Evolutionary conservation across 305 asterid species (phyloP).

Genomic region (Fraxinus velutina): DNA sequence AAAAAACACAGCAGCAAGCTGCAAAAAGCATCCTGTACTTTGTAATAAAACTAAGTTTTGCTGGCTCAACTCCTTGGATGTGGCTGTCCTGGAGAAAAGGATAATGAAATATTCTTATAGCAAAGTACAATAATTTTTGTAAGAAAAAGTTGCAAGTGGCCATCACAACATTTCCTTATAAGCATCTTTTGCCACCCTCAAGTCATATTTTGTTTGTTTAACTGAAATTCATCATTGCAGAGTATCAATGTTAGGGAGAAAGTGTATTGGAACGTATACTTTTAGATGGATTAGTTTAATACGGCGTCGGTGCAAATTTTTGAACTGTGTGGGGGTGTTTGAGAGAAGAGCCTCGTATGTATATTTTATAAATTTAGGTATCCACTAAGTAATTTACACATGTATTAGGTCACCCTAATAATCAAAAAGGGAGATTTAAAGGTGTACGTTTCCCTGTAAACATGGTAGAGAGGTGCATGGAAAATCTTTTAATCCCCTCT

Average conservation of each 20-base stretch:
- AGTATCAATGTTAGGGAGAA: background rate
- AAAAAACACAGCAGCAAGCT: slow-evolving; percentile 24
- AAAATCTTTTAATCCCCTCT: background rate
- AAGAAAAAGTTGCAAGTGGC: background rate
- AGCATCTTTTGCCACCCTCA: slow-evolving; percentile 3
- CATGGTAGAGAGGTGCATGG: background rate
- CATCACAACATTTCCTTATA: background rate
- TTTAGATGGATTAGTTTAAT: background rate
- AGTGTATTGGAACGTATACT: background rate
- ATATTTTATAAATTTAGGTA: background rate
- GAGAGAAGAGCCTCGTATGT: background rate
- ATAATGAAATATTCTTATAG: background rate
- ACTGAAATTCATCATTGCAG: slow-evolving; percentile 8
- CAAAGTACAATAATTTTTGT: background rate
- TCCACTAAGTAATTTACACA: background rate
- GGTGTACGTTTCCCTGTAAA: background rate
- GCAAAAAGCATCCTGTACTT: slow-evolving; percentile 13
- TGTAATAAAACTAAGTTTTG: background rate
- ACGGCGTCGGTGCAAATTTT: background rate
- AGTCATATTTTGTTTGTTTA: background rate
- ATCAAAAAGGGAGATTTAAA: background rate
- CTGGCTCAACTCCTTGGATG: background rate
- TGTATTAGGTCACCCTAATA: background rate
- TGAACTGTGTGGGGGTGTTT: background rate
- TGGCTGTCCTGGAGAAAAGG: slow-evolving; percentile 1